Evolutionary conservation across 208 protist genomes (phyloP), one percentile per base, ranked within the genome.

Genomic region (Trypanosoma vivax): DNA sequence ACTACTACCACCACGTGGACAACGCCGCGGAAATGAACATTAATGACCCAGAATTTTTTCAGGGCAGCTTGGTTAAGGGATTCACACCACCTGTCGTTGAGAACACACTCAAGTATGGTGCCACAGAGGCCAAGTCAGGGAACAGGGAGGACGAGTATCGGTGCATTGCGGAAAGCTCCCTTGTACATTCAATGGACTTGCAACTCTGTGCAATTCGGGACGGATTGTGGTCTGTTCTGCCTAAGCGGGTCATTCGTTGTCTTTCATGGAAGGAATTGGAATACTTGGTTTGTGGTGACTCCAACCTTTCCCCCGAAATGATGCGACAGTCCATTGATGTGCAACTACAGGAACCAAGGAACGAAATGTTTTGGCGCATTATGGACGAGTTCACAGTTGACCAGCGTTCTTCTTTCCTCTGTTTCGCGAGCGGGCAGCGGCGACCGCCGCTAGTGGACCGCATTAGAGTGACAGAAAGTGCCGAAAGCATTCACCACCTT

Each of bases 1-100:
- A 95, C 66, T 95, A 89, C 71, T 95, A 92, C 69, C 59, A 70
- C 35, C 73, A 95, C 62, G 84, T 95, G 24, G 80, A 95, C 59
- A 90, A 76, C 52, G 79, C 92, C 14, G 82, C 90, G 27, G 74
- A 84, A 60, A 79, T 73, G 35, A 86, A 70, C 52, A 76, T 95
- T 56, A 67, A 56, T 25, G 84, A 92, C 37, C 73, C 79, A 53
- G 80, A 79, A 39, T 92, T 95, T 56, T 60, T 95, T 3, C 40
- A 80, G 16, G 91, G 73, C 64, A 73, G 73, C 25, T 69, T 88
- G 24, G 88, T 78, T 5, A 83, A 92, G 57, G 88, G 92, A 42
- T 56, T 91, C 34, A 91, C 92, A 43, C 84, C 84, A 27, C 74
- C 72, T 50, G 82, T 90, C 39, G 56, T 65, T 16, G 73, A 79